A percentile compares a stretch with the other conserved stretches of the same genome.
These are phyloP conservation scores for Thalia dealbata DNA, from an alignment of 176 grass and related monocot species.

Conservation along the genomic window DNA sequence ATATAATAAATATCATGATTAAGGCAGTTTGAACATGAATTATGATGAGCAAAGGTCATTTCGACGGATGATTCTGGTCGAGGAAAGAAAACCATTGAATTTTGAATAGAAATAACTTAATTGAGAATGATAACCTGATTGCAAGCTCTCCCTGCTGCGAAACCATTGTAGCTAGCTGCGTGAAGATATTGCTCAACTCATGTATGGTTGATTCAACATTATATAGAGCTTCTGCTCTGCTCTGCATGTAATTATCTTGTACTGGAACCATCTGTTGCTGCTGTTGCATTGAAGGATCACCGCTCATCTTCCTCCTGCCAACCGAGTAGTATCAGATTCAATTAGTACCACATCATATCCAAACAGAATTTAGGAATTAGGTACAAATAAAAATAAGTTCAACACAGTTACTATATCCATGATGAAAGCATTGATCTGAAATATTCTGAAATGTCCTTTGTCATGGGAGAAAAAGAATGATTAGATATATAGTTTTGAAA, in stretches of 20 bases:
- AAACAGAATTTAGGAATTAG: not conserved
- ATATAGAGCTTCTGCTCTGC: conserved; percentile 89
- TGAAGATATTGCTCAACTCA: conserved; percentile 90
- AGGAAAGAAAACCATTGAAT: not conserved
- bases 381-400: not conserved
- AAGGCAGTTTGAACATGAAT: not conserved
- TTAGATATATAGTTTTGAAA: no score
- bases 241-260: conserved; percentile 97
- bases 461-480: no score
- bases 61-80: not conserved
- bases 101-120: not conserved
- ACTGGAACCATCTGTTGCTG: conserved; percentile 40
- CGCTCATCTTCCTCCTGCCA: conserved; percentile 80
- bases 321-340: not conserved
- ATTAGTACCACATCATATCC: not conserved
- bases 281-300: conserved; percentile 55
- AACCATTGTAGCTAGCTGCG: conserved; percentile 94
- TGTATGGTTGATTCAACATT: conserved; percentile 99
- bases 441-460: not conserved
- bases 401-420: not conserved
- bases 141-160: conserved; percentile 87
- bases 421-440: not conserved
- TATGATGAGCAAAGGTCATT: not conserved
- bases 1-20: not conserved
- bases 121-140: conserved; percentile 46